Evolutionary conservation across 257 asterid genomes (phyloP).

Genomic region (Scutellaria minor): DNA sequence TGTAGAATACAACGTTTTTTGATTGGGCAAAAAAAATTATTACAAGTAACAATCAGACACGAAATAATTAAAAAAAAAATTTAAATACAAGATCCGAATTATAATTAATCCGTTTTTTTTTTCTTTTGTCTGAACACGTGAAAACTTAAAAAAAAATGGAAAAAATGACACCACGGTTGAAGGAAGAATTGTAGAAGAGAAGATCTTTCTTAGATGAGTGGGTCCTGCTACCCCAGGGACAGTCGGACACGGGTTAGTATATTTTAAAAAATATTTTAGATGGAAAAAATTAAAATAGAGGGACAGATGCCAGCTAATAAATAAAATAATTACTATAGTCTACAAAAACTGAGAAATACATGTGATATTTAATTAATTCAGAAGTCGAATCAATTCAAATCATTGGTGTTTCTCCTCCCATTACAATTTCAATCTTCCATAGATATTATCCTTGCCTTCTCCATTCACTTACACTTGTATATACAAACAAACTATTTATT

Average conservation of each 20-base stretch:
- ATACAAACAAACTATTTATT: not conserved
- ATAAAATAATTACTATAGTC: not conserved
- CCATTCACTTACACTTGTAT: not conserved
- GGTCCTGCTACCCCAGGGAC: constrained; percentile 14
- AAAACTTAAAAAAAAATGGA: too few relatives aligned
- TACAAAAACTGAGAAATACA: constrained; percentile 40
- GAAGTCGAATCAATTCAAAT: constrained; percentile 51
- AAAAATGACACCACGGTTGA: too few relatives aligned
- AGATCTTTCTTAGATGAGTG: not conserved
- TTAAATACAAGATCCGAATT: too few relatives aligned
- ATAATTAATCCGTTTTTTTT: too few relatives aligned
- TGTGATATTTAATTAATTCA: constrained; percentile 44
- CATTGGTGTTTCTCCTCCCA: constrained; percentile 33
- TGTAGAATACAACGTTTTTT: too few relatives aligned
- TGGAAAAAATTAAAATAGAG: not conserved
- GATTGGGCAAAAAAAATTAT: too few relatives aligned
- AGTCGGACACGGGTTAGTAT: not conserved
- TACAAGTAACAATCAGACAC: too few relatives aligned
- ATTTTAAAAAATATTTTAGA: not conserved
- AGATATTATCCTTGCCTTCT: not conserved
- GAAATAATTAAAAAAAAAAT: too few relatives aligned
- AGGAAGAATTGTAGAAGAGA: too few relatives aligned
- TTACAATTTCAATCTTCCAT: constrained; percentile 32
- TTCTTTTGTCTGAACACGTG: too few relatives aligned
- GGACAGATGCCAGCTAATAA: constrained; percentile 41